A percentile compares a stretch with the other conserved stretches of the same genome.
Evolutionary conservation across 768 basidiomycete species (phyloP).

Genomic region (Cubamyces sp.): DNA sequence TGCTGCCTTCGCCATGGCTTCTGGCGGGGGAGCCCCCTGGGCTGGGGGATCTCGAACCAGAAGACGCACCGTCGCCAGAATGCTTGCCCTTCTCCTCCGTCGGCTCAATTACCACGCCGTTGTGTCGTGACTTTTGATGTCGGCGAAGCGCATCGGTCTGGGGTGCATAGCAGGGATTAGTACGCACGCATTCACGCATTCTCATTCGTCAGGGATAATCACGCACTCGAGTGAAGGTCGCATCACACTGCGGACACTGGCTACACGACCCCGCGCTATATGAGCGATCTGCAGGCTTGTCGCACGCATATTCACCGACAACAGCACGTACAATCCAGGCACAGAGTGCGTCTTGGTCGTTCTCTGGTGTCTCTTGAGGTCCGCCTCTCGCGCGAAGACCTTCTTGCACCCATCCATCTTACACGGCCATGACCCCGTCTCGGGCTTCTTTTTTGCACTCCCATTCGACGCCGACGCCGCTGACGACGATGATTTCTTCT

Average conservation of each 20-base stretch:
- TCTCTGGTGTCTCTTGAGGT: constrained; percentile 79
- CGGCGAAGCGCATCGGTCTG: constrained; percentile 83
- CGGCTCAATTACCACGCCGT: constrained; percentile 67
- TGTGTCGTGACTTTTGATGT: constrained; percentile 81
- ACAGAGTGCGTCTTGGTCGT: constrained; percentile 78
- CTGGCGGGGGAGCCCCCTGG: constrained; percentile 53
- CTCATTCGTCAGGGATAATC: not conserved
- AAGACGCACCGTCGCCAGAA: constrained; percentile 38
- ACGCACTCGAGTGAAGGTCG: constrained; percentile 77
- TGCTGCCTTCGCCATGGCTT: constrained; percentile 38
- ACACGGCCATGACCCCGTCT: constrained; percentile 64
- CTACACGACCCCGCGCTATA: constrained; percentile 16
- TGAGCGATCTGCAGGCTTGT: not conserved
- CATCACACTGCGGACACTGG: constrained; percentile 76
- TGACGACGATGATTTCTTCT: constrained; percentile 41
- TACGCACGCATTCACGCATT: not conserved
- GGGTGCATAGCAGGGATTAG: not conserved
- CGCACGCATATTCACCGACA: constrained; percentile 33
- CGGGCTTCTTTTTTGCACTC: constrained; percentile 47
- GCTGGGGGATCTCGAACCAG: constrained; percentile 51
- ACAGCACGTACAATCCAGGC: constrained; percentile 62
- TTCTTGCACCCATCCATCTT: constrained; percentile 82
- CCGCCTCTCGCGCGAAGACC: constrained; percentile 81
- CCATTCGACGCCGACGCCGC: constrained; percentile 13
- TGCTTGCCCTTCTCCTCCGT: constrained; percentile 34